Base-by-base conservation (phyloP, 306 rosid species). In the Rosa lucieae region DNA sequence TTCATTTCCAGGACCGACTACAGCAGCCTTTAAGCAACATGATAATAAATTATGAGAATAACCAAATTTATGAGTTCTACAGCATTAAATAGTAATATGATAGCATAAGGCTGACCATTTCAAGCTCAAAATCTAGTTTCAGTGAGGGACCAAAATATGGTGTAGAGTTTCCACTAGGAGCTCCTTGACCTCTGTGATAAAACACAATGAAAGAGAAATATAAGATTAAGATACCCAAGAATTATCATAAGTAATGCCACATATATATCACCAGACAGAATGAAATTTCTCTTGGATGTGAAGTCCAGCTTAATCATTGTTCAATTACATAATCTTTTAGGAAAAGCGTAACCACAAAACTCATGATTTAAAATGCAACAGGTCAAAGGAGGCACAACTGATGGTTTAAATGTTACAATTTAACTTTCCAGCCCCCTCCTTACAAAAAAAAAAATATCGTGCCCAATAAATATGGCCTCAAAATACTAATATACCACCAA, bases 1-100 rank as follows among this genome's bases (percentile, higher is more conserved):
- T 77, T 90, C 91, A 81, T 95, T 95, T 82, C 98, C 99, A 67
- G 99, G 92, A 81, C 99, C 98, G 52, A 95, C 98, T 74, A 95
- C 80, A 71, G 99, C 91, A 86, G 97, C 99, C 99, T 95, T 76
- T 43, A 67, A 78, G 66, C 70, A 84, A 78, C 76, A 62, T 18
- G 43, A 46, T 32, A 47, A 81, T n/a, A 69, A 26, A 29, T 35
- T n/a, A 53, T 59, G n/a, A 73, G 51, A 52, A 55, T 18, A 67
- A 6, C 78, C 2, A 72, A 3, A 49, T 77, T 47, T 15, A 15
- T 10, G 43, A 65, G 29, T 44, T 75, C 44, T 59, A 44, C 56
- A 75, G 43, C 20, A 59, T 56, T 12, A 67, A 43, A 66, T 35
- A 78, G 32, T 74, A 55, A 20, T 23, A 18, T 7, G 18, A 55